These are phyloP conservation scores for Capsicum pubescens DNA, from an alignment of 257 asterid genomes.

Conservation along the genomic window DNA sequence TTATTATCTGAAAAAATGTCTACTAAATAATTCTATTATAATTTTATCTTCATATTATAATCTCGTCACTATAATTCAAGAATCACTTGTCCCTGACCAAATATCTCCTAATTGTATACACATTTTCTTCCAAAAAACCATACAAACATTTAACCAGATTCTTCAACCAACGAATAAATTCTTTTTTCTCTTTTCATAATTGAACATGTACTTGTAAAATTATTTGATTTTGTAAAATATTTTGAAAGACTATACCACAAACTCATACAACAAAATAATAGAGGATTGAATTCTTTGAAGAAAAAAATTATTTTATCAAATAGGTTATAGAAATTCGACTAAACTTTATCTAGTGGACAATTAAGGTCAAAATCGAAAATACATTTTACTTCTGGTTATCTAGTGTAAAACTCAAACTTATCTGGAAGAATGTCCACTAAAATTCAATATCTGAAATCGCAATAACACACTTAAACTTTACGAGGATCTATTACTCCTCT, in stretches of 20 bases:
- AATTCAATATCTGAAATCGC: too few relatives aligned
- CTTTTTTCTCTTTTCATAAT: not conserved
- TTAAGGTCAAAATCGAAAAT: too few relatives aligned
- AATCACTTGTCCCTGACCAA: not conserved
- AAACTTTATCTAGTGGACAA: too few relatives aligned
- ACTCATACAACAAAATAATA: not conserved
- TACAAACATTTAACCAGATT: not conserved
- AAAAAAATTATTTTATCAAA: not conserved
- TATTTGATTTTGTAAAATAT: not conserved
- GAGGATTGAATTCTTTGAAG: not conserved
- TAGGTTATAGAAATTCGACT: too few relatives aligned
- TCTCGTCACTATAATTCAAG: not conserved
- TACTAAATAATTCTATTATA: not conserved
- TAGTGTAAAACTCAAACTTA: too few relatives aligned
- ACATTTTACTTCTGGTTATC: too few relatives aligned
- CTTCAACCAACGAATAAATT: not conserved
- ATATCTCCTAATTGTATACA: not conserved
- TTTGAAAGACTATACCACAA: not conserved
- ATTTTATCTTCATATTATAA: not conserved
- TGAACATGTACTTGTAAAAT: not conserved
- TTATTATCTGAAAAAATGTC: not conserved
- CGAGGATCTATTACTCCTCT: too few relatives aligned
- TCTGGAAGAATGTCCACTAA: too few relatives aligned
- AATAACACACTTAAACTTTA: too few relatives aligned
- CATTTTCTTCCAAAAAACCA: not conserved